phyloP scores from a whole-genome alignment of 1,284 basidiomycete species.

The Melampsora larici-populina region DNA sequence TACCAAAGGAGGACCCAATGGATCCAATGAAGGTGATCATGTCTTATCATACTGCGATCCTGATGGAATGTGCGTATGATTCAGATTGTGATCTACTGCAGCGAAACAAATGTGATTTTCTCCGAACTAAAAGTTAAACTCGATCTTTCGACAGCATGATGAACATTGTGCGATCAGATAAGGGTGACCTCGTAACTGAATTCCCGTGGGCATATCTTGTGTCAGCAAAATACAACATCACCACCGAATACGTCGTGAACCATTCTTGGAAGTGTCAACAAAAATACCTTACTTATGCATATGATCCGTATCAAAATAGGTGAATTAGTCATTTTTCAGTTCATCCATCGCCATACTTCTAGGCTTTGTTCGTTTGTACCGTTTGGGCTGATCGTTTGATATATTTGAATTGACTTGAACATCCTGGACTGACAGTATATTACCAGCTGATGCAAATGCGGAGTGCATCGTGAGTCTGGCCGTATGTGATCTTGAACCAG shows the following conservation, averaged over 20 bases:
- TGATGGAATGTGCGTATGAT: slow-evolving; percentile 19
- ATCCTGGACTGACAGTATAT: not conserved
- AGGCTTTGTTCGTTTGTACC: not conserved
- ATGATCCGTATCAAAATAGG: slow-evolving; percentile 39
- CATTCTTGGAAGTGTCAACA: slow-evolving; percentile 41
- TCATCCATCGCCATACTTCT: not conserved
- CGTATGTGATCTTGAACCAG: not conserved
- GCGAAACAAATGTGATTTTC: not conserved
- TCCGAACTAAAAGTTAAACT: not conserved
- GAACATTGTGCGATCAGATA: not conserved
- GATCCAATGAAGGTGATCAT: slow-evolving; percentile 13
- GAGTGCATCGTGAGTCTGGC: not conserved
- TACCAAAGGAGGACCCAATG: slow-evolving; percentile 29
- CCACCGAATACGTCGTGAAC: slow-evolving; percentile 26
- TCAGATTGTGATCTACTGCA: not conserved
- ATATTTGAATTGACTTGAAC: too few relatives aligned
- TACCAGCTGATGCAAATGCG: slow-evolving; percentile 22
- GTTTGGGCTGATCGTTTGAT: not conserved
- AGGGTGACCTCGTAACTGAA: slow-evolving; percentile 16
- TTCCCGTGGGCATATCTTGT: slow-evolving; percentile 17
- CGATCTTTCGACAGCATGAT: not conserved
- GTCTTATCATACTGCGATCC: slow-evolving; percentile 25
- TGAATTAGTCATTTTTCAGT: not conserved
- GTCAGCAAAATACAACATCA: slow-evolving; percentile 34
- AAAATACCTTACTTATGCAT: slow-evolving; percentile 26